Evolutionary conservation across 1,139 yeast genomes (phyloP).

Genomic region (Suhomyces panamericanus): DNA sequence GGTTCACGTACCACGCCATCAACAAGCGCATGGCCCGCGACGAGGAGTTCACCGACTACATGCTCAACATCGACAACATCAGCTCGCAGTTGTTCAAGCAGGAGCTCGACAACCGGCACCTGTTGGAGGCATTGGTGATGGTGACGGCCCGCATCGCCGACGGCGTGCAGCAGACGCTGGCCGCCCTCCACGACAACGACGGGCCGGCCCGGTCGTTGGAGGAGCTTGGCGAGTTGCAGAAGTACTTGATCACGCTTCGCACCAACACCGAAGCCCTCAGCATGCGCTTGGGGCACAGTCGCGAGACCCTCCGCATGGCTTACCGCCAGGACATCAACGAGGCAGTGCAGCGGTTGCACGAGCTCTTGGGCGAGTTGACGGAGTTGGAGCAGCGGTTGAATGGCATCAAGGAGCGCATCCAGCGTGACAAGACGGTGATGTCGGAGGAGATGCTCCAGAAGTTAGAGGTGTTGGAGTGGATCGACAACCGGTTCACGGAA

Average conservation of each 20-base stretch:
- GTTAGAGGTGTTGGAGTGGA: slow-evolving; percentile 34
- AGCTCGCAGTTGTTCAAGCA: slow-evolving; percentile 21
- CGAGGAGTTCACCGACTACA: slow-evolving; percentile 31
- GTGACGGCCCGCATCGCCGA: slow-evolving; percentile 9
- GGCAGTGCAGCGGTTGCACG: slow-evolving; percentile 32
- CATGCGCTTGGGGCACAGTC: slow-evolving; percentile 17
- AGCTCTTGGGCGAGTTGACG: slow-evolving; percentile 28
- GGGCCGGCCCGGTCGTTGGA: slow-evolving; percentile 8
- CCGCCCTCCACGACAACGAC: slow-evolving; percentile 6
- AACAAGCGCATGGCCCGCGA: slow-evolving; percentile 22
- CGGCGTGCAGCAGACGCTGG: slow-evolving; percentile 5
- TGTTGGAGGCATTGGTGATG: slow-evolving; percentile 11
- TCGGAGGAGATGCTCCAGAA: slow-evolving; percentile 31
- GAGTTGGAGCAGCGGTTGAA: slow-evolving; percentile 32
- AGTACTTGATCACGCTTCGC: slow-evolving; percentile 14
- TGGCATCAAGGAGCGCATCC: slow-evolving; percentile 25
- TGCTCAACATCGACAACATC: slow-evolving; percentile 37
- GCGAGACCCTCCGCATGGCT: slow-evolving; percentile 21
- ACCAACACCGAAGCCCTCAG: slow-evolving; percentile 15
- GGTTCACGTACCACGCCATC: slow-evolving; percentile 21
- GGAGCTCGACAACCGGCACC: slow-evolving; percentile 4
- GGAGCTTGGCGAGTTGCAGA: slow-evolving; percentile 16
- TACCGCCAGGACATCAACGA: slow-evolving; percentile 30
- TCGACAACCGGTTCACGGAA: slow-evolving; percentile 30
- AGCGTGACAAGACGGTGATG: slow-evolving; percentile 29